These are phyloP conservation scores for Amylocarpus encephaloides DNA, from an alignment of 2,329 filamentous ascomycete genomes.

Conservation along the genomic window DNA sequence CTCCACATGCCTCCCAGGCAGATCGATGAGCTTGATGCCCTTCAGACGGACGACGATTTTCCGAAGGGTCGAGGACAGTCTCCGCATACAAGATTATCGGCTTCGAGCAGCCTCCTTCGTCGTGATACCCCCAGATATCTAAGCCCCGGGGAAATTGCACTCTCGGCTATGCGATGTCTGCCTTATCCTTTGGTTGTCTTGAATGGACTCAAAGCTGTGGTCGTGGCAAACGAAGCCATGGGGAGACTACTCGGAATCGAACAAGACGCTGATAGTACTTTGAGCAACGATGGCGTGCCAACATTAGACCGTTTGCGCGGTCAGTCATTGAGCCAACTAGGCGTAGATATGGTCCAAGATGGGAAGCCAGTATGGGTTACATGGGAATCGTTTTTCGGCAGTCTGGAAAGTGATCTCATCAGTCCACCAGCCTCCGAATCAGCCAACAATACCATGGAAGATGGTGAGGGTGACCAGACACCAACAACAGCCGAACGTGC, in stretches of 20 bases:
- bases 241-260: constrained; percentile 59
- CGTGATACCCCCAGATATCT: constrained; percentile 38
- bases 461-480: constrained; percentile 27
- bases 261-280: constrained; percentile 32
- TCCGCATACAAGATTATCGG: constrained; percentile 12
- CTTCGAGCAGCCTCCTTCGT: constrained; percentile 13
- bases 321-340: constrained; percentile 61
- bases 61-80: constrained; percentile 15
- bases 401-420: constrained; percentile 33
- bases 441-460: constrained; percentile 4
- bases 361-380: constrained; percentile 53
- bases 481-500: constrained; percentile 35
- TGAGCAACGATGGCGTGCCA: constrained; percentile 36
- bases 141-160: constrained; percentile 50
- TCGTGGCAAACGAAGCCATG: constrained; percentile 71
- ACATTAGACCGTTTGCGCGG: constrained; percentile 56
- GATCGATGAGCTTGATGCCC: constrained; percentile 26
- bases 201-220: constrained; percentile 60
- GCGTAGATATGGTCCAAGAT: constrained; percentile 67
- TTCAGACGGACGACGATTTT: constrained; percentile 11
- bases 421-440: constrained; percentile 8
- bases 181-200: constrained; percentile 67
- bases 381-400: constrained; percentile 54
- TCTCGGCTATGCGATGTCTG: constrained; percentile 66
- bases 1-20: constrained; percentile 24